phyloP scores from a whole-genome alignment of 2,329 filamentous ascomycete genomes.

The Dactylellina sp. region DNA sequence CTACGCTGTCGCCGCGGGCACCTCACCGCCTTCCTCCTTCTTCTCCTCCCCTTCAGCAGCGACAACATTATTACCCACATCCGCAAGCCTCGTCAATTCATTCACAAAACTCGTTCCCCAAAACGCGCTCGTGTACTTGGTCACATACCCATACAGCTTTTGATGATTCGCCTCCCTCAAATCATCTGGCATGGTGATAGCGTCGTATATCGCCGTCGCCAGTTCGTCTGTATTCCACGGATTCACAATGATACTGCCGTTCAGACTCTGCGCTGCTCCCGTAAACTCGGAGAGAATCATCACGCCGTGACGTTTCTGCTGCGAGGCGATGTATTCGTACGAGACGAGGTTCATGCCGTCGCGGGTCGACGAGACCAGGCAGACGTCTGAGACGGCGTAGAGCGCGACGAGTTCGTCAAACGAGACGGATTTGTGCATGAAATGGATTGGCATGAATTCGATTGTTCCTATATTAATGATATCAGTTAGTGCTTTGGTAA shows the following conservation, averaged over 20 bases:
- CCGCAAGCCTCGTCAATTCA: constrained; percentile 70
- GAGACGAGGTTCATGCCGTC: constrained; percentile 99
- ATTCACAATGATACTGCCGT: constrained; percentile 93
- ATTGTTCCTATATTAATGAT: constrained; percentile 74
- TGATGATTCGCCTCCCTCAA: constrained; percentile 86
- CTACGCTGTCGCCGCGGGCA: neutral
- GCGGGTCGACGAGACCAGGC: constrained; percentile 64
- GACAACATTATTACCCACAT: neutral
- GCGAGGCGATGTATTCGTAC: constrained; percentile 97
- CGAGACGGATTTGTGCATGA: constrained; percentile 93
- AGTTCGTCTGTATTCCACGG: constrained; percentile 98
- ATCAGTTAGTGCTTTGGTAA: constrained; percentile 18
- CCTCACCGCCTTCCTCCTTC: neutral
- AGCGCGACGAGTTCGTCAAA: constrained; percentile 86
- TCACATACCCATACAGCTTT: constrained; percentile 93
- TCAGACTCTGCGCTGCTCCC: constrained; percentile 92
- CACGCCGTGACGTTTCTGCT: constrained; percentile 87
- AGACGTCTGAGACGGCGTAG: constrained; percentile 61
- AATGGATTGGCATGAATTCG: constrained; percentile 99
- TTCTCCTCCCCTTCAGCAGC: constrained; percentile 11
- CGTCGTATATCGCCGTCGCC: constrained; percentile 90
- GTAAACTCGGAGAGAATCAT: constrained; percentile 98
- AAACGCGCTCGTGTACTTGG: constrained; percentile 97
- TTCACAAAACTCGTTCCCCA: constrained; percentile 94
- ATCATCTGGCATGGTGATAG: constrained; percentile 95